These are phyloP conservation scores for Neofusicoccum cordaticola DNA, from an alignment of 2,329 filamentous ascomycete genomes.

Conservation along the genomic window DNA sequence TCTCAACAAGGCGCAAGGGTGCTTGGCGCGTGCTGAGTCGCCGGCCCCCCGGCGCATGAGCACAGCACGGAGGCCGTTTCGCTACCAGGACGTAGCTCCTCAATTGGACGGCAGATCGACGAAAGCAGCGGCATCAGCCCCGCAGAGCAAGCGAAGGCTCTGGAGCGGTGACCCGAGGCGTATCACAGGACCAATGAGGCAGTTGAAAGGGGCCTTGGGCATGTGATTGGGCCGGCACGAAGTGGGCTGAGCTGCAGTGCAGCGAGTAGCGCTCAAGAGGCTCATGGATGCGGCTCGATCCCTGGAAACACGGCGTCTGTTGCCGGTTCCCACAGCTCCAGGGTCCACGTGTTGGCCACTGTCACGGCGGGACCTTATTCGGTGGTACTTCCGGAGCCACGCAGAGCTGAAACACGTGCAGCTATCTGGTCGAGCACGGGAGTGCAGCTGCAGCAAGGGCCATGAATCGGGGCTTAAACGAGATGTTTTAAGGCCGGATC, in stretches of 20 bases:
- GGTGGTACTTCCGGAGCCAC: neutral
- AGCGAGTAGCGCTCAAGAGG: neutral
- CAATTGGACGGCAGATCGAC: constrained; percentile 15
- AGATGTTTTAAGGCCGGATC: neutral
- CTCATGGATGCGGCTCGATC: neutral
- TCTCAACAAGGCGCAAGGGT: neutral
- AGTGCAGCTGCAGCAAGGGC: neutral
- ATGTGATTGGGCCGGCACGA: neutral
- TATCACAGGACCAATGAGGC: neutral
- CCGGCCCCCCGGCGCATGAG: neutral
- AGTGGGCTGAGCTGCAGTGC: neutral
- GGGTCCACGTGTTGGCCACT: constrained; percentile 6
- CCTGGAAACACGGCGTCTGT: neutral
- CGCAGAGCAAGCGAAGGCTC: constrained; percentile 1
- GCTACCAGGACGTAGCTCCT: neutral
- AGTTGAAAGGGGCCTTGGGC: neutral
- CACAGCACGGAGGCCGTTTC: neutral
- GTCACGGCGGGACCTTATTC: neutral
- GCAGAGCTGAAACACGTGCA: neutral
- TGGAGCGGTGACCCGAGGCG: constrained; percentile 9
- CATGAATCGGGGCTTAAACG: neutral
- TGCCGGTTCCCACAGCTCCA: neutral
- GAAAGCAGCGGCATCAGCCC: neutral
- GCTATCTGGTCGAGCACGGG: neutral
- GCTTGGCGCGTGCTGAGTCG: neutral